Base-by-base conservation (phyloP, 148 eudicot genomes). In the Rhododendron mucronatum region DNA sequence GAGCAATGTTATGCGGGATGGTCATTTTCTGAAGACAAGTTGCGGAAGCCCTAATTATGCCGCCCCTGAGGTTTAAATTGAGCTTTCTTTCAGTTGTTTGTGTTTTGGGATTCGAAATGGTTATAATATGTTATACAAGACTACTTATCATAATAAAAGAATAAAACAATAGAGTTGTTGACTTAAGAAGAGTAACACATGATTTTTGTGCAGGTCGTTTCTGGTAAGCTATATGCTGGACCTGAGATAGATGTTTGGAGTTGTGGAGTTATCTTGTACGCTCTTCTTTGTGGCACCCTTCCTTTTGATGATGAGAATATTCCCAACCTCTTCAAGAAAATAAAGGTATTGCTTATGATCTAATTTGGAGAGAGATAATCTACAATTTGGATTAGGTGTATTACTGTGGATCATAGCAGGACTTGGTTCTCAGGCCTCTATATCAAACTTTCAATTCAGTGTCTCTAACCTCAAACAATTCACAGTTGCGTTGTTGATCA, bases 11-110 rank as follows among this genome's bases (percentile, higher is more conserved):
- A 88, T 88, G 89, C 85, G 90, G 21, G 91, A 90, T 59, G 91
- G 91, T 4, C 91, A 90, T 87, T 90, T 90, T 88, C 88, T 90
- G 28, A 88, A 88, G 80, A 90, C 91, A 78, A 86, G 90, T 76
- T 90, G 91, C 41, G 91, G 91, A 84, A 90, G 91, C 83, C 91
- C 91, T n/a, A 90, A 90, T 75, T 90, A 90, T 83, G 91, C 91
- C 28, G 91, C 91, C 53, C 90, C 91, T 5, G 91, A 90, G 91
- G 91, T 90, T 83, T 80, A 14, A 76, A 20, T 41, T 47, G 35
- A 53, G 51, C 51, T 59, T 35, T 39, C 73, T 53, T 35, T 65
- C 16, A 74, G 39, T 48, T 74, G 23, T 20, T 30, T 39, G 28
- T 84, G 30, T 76, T 51, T 39, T 55, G 3, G 28, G 59, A 69